These are phyloP conservation scores for peach (Prunus persica) DNA, from an alignment of 306 rosid genomes.

Conservation along the genomic window DNA sequence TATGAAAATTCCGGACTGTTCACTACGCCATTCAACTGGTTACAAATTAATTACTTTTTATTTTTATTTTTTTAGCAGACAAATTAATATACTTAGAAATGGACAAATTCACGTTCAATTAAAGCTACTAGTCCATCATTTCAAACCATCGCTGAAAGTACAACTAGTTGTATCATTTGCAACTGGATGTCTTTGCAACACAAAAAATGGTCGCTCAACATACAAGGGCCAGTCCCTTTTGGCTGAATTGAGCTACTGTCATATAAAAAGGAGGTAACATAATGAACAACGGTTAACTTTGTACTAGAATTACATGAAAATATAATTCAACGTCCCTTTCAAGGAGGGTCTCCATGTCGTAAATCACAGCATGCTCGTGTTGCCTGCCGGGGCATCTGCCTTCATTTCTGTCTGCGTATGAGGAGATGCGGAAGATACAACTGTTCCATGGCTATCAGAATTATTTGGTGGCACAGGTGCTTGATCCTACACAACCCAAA, in stretches of 20 bases:
- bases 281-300: background rate
- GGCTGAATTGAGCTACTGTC: background rate
- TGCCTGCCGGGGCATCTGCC: background rate
- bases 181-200: background rate
- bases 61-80: too few relatives aligned
- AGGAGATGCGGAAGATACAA: slow-evolving; percentile 6
- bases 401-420: slow-evolving; percentile 1
- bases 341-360: background rate
- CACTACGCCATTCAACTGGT: too few relatives aligned
- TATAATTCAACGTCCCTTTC: background rate
- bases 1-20: too few relatives aligned
- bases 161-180: too few relatives aligned
- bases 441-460: slow-evolving; percentile 3
- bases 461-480: slow-evolving; percentile 8
- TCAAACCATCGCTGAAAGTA: too few relatives aligned
- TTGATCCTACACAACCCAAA: slow-evolving; percentile 36
- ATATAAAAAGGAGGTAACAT: background rate
- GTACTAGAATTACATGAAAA: background rate
- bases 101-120: too few relatives aligned
- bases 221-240: background rate
- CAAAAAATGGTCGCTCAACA: background rate
- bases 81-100: too few relatives aligned
- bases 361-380: background rate
- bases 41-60: too few relatives aligned
- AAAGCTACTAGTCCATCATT: too few relatives aligned